Percentiles rank a stretch among this genome's conserved stretches.
phyloP scores from a whole-genome alignment of 441 rosid species.

The Euphorbia celastroides region DNA sequence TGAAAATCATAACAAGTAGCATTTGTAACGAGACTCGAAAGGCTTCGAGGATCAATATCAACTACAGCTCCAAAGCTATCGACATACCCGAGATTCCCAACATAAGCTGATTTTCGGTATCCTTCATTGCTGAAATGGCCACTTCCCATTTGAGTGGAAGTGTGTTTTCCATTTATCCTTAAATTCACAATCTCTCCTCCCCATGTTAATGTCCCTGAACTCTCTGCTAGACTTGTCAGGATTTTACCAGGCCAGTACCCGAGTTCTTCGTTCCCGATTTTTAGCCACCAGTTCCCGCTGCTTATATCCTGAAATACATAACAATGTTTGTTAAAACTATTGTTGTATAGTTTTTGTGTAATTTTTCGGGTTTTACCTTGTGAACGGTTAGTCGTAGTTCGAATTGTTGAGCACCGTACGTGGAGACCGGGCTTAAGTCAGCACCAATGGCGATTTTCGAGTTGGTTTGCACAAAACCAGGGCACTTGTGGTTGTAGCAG shows the following conservation, averaged over 20 bases:
- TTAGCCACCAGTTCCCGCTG: slow-evolving; percentile 29
- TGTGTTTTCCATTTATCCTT: neutral
- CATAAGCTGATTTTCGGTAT: neutral
- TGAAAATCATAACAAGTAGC: slow-evolving; percentile 1
- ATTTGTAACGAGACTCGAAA: neutral
- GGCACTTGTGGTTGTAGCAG: slow-evolving; percentile 25
- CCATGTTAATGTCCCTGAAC: slow-evolving; percentile 5
- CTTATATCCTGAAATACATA: slow-evolving; percentile 11
- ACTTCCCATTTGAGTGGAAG: slow-evolving; percentile 27
- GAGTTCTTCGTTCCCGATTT: neutral
- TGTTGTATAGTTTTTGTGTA: no score
- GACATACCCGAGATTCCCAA: neutral
- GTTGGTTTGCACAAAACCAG: slow-evolving; percentile 28
- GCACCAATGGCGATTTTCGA: neutral
- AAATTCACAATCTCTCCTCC: slow-evolving; percentile 18
- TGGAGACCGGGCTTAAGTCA: slow-evolving; percentile 11
- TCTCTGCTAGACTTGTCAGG: slow-evolving; percentile 14
- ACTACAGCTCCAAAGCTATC: neutral
- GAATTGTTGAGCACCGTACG: slow-evolving; percentile 19
- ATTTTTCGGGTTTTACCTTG: no score
- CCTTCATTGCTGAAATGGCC: slow-evolving; percentile 26
- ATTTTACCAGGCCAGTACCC: slow-evolving; percentile 32
- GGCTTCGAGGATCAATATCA: neutral
- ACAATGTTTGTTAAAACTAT: no score
- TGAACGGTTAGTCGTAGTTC: neutral